phyloP scores from a whole-genome alignment of 805 yeast species.

The Kazachstania psychrophila region DNA sequence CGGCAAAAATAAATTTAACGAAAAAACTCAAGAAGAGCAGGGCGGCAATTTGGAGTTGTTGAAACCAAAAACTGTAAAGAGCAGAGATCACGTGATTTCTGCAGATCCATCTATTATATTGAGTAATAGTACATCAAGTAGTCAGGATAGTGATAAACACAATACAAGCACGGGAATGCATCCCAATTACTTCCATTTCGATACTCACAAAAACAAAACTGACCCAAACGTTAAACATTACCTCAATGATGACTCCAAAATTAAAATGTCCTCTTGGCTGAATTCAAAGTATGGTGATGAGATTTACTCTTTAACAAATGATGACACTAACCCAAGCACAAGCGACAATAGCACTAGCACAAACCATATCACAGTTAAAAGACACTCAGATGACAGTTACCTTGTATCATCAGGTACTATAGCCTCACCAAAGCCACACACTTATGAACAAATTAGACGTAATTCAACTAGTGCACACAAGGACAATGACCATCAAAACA shows the following conservation, averaged over 20 bases:
- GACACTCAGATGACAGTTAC: not conserved
- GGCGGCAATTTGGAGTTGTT: too few species aligned
- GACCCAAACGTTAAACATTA: slow-evolving; percentile 20
- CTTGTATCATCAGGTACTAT: not conserved
- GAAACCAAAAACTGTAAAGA: too few species aligned
- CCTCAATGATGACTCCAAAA: slow-evolving; percentile 8
- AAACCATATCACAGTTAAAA: not conserved
- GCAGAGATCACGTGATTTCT: too few species aligned
- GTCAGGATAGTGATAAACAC: too few species aligned
- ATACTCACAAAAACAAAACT: slow-evolving; percentile 15
- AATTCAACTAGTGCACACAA: too few species aligned
- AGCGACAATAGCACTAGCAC: slow-evolving; percentile 1
- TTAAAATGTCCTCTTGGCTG: slow-evolving; percentile 20
- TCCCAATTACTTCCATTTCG: slow-evolving; percentile 20
- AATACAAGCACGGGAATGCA: slow-evolving; percentile 16
- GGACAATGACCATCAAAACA: too few species aligned
- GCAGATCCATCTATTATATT: too few species aligned
- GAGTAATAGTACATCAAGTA: too few species aligned
- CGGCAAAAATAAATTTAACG: too few species aligned
- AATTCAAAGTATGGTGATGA: slow-evolving; percentile 20
- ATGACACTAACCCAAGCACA: not conserved
- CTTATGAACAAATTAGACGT: too few species aligned
- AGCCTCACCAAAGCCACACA: slow-evolving; percentile 11
- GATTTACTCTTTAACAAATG: slow-evolving; percentile 16
- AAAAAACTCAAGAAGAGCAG: too few species aligned